Evolutionary conservation across 2,329 filamentous ascomycete species (phyloP).

Genomic region (Colletotrichum acutatum): DNA sequence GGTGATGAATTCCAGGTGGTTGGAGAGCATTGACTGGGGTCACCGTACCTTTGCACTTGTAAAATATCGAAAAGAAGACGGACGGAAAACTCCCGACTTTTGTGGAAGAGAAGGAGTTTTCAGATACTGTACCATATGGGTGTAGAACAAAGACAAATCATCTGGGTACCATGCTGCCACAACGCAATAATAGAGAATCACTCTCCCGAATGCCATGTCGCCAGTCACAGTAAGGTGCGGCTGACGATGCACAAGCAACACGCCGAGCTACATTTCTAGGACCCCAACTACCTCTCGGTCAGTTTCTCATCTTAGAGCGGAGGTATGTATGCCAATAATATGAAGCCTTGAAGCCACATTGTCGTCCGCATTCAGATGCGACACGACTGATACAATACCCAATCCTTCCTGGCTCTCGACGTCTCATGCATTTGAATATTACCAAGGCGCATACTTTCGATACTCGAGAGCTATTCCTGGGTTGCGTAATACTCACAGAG

Average conservation of each 20-base stretch:
- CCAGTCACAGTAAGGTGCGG: not conserved
- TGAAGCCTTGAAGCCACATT: no score
- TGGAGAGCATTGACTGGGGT: not conserved
- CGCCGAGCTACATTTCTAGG: no score
- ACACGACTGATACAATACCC: no score
- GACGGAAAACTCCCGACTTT: not conserved
- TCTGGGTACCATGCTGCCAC: conserved; percentile 4
- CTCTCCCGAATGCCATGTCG: not conserved
- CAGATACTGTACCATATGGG: conserved; percentile 26
- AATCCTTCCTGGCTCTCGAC: no score
- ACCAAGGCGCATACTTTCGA: no score
- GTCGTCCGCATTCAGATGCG: no score
- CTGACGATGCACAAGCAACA: not conserved
- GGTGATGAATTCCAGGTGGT: not conserved
- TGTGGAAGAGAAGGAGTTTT: not conserved
- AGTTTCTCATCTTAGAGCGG: no score
- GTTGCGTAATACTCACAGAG: no score
- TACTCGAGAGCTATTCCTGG: no score
- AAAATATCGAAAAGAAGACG: not conserved
- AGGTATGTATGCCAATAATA: no score
- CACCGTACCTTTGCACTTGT: not conserved
- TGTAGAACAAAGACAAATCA: not conserved
- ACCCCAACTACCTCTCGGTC: no score
- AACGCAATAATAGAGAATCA: conserved; percentile 17
- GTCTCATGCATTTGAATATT: no score